Base-by-base conservation (phyloP, 495 filamentous ascomycete genomes). In the Ascodesmis nigricans region DNA sequence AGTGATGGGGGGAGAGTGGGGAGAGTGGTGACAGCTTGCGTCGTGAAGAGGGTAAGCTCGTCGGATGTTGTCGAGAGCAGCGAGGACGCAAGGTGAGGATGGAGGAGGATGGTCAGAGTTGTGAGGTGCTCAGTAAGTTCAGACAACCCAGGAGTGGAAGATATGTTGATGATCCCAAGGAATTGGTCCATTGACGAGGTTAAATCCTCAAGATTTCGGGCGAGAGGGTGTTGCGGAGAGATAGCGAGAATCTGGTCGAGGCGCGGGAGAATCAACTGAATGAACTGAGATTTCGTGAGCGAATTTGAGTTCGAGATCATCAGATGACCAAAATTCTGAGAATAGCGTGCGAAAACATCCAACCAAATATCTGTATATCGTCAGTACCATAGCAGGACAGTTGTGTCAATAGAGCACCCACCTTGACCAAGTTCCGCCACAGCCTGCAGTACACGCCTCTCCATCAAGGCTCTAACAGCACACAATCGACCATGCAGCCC, bases 401-500 rank as follows among this genome's bases (percentile, higher is more conserved):
- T n/a, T n/a, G n/a, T n/a, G n/a, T n/a, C n/a, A n/a, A n/a, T n/a
- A n/a, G n/a, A n/a, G n/a, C n/a, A n/a, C 16, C 11, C 6, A 1
- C 35, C 8, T 37, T 13, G 15, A 37, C 21, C n/a, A 21, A n/a
- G 1, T 10, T 35, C 20, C 2, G 16, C 14, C 3, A 25, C 26
- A 28, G 54, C 54, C 24, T 59, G 43, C 15, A 58, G 54, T 0
- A 44, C 30, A 17, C 61, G 58, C 33, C 65, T 56, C 36, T 69
- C 62, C 4, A 65, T 39, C 7, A 68, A 45, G 24, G 59, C 63
- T 21, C 63, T 65, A 0, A 66, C 47, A 0, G 68, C 62, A 22
- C 76, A 52, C n/a, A 80, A 54, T 16, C 61, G 54, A 0, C 76
- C 76, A 35, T 95, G 84, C 0, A 77, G 33, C 17, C 49, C 54